Evolutionary conservation across 2,329 filamentous ascomycete species (phyloP), one percentile per base, ranked within the genome.

Genomic region (Coniochaeta ligniaria): DNA sequence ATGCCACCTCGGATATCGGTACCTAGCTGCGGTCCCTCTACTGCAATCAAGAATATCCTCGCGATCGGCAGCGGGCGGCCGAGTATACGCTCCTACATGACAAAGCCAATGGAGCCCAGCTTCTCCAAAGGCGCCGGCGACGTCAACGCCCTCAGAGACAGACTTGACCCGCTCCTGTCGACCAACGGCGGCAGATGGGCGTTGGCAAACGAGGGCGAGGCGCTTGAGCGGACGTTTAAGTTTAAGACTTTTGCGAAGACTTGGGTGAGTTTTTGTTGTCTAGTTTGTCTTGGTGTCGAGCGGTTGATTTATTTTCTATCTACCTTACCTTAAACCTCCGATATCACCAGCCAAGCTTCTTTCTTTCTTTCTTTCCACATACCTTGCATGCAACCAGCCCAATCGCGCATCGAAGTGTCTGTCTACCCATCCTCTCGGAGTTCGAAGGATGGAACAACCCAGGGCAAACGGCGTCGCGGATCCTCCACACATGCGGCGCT

Each of bases 191-290:
- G 74, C 1, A 75, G 74, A 58, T 89, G 86, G 86, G 66, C 71
- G 3, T 67, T 88, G 36, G 74, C 78, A 2, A 68, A 74, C 1
- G 74, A 76, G 52, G 83, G 83, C 11, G 76, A 79, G 59, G 85
- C 82, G 0, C 65, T 89, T 1, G 83, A 88, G 72, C 77, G 85
- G 59, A 77, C 74, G 60, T 87, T 88, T 69, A 82, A 76, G 67
- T 89, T 89, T 68, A 86, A 85, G 74, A 86, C 78, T 1, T 89
- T 88, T 70, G 78, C 81, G 38, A 87, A 84, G 75, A 83, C 84
- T 8, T 88, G 86, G 85, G 84, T 86, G 65, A 63, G 80, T 77
- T 52, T 52, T 52, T 28, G 22, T 31, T 52, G 24, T 12, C 22
- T 47, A 4, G n/a, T 47, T 24, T 47, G 12, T 47, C 43, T 12